Percentiles rank a stretch among this genome's conserved stretches.
phyloP scores from a whole-genome alignment of 257 asterid species.

The Solanum stenotomum region DNA sequence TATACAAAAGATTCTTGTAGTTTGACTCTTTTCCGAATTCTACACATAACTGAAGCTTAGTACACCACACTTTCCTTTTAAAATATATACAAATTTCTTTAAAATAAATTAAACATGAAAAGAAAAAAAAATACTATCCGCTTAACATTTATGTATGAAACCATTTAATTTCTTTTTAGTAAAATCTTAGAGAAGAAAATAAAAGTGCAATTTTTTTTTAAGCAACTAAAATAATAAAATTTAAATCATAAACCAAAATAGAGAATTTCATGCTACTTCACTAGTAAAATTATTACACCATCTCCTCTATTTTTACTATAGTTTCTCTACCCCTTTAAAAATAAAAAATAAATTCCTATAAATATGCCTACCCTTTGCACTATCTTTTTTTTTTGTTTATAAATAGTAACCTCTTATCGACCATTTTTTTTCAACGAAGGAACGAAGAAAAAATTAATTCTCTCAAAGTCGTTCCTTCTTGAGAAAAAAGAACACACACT shows the following conservation, averaged over 20 bases:
- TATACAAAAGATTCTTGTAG: neutral
- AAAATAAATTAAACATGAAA: neutral
- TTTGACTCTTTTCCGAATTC: fast-evolving
- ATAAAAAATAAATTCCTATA: neutral
- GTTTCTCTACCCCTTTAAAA: neutral
- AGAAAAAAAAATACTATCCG: too few relatives aligned
- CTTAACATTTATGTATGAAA: neutral
- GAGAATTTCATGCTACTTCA: neutral
- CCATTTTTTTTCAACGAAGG: neutral
- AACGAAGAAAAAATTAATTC: neutral
- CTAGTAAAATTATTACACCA: neutral
- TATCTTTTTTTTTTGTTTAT: neutral
- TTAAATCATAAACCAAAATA: neutral
- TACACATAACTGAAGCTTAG: neutral
- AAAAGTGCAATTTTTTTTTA: neutral
- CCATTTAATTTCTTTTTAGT: neutral
- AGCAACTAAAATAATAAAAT: neutral
- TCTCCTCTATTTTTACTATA: neutral
- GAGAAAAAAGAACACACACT: neutral
- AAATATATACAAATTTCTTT: too few relatives aligned
- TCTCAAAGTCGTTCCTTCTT: neutral
- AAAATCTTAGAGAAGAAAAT: neutral
- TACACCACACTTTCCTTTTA: too few relatives aligned
- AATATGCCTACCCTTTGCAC: neutral
- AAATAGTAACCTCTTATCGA: neutral